Evolutionary conservation across 1,139 yeast genomes (phyloP).

Genomic region (Taphrina flavorubra): DNA sequence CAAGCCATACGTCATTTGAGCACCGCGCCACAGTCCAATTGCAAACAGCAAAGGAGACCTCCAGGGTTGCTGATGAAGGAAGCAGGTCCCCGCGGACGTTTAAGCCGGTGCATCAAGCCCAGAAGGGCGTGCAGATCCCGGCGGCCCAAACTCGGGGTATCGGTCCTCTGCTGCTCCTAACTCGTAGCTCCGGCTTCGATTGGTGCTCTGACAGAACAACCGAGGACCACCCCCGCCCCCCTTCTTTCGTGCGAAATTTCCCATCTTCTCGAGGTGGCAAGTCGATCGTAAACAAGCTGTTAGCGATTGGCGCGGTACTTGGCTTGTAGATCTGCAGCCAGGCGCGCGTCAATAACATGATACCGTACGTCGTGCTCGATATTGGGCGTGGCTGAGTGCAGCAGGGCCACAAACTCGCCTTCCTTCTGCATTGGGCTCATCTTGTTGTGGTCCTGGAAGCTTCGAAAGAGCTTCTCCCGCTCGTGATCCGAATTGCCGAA

Average conservation of each 20-base stretch:
- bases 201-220: neutral
- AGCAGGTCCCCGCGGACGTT: too few species aligned
- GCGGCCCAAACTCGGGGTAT: neutral
- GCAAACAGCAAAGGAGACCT: too few species aligned
- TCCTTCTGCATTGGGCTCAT: constrained; percentile 9
- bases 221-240: constrained; percentile 8
- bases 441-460: constrained; percentile 47
- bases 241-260: neutral
- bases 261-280: neutral
- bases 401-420: constrained; percentile 17
- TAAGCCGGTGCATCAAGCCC: too few species aligned
- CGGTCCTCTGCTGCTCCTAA: neutral
- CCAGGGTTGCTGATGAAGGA: too few species aligned
- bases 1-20: too few species aligned
- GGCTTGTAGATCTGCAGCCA: constrained; percentile 1
- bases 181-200: neutral
- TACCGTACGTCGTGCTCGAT: constrained; percentile 9
- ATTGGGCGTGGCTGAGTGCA: neutral
- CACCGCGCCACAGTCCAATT: too few species aligned
- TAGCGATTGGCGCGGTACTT: neutral
- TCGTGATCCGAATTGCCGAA: constrained; percentile 53
- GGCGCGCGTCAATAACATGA: neutral
- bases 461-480: constrained; percentile 55
- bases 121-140: constrained; percentile 1
- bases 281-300: constrained; percentile 2